A percentile compares a stretch with the other conserved stretches of the same genome.
These are phyloP conservation scores for Roridomyces roridus DNA, from an alignment of 768 basidiomycete species.

Conservation along the genomic window DNA sequence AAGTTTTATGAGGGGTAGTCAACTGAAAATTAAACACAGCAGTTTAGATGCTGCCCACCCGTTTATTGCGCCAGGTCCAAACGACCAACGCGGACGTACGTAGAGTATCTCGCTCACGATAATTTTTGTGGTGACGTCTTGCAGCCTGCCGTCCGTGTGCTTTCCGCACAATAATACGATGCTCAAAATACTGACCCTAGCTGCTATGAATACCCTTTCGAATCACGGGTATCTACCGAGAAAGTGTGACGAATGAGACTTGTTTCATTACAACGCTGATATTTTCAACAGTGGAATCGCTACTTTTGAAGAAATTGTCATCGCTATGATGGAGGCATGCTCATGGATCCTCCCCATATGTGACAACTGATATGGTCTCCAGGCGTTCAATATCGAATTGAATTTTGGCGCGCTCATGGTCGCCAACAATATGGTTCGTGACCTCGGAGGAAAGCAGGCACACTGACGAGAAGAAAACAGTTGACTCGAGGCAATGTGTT, in stretches of 20 bases:
- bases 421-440: slow-evolving; percentile 7
- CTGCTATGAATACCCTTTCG: slow-evolving; percentile 20
- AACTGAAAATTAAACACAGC: too few relatives aligned
- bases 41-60: slow-evolving; percentile 3
- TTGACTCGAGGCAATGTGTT: slow-evolving; percentile 19
- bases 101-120: neutral
- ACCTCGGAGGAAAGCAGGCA: neutral
- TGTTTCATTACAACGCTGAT: neutral
- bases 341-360: neutral
- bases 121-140: neutral
- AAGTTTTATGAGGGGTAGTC: too few relatives aligned
- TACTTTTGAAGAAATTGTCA: slow-evolving; percentile 15
- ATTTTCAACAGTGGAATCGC: slow-evolving; percentile 15
- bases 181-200: neutral
- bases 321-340: slow-evolving; percentile 6
- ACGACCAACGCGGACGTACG: slow-evolving; percentile 19
- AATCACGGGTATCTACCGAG: slow-evolving; percentile 15
- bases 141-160: slow-evolving; percentile 16
- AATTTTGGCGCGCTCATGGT: slow-evolving; percentile 11
- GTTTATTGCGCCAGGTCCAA: slow-evolving; percentile 17
- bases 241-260: slow-evolving; percentile 5
- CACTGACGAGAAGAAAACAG: slow-evolving; percentile 8
- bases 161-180: neutral
- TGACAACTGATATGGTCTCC: neutral
- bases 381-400: slow-evolving; percentile 11